Evolutionary conservation across 805 yeast species (phyloP), one percentile per base, ranked within the genome.

Genomic region (Saccharomycodes ludwigii): DNA sequence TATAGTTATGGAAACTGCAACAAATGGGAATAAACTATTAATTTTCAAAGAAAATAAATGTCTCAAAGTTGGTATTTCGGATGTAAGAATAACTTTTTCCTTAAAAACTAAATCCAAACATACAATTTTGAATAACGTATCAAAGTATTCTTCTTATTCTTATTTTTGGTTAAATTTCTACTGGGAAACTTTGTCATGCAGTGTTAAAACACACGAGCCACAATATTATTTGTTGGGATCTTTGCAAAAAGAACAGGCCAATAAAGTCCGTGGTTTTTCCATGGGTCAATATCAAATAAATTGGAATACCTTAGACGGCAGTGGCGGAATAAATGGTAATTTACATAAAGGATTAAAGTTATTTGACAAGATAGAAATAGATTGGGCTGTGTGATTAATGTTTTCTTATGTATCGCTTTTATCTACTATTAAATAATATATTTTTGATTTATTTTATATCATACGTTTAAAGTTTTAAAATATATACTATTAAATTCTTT

Each of bases 301-400:
- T 24, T 73, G 76, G 76, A 58, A 59, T 3, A 64, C 68, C 1
- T 56, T 77, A 42, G 93, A 81, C 51, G n/a, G n/a, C n/a, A n/a
- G n/a, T n/a, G n/a, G n/a, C n/a, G 93, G 94, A 0, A 63, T 63
- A 35, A 65, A 66, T 40, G 93, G 91, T 2, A 64, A 73, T 1
- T 44, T 47, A n/a, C 59, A 58, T 28, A 67, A 65, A 39, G 85
- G 85, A 0, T 34, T 57, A 3, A 58, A 61, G 38, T 41, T 67
- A 8, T 76, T 79, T 42, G 75, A 73, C n/a, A 32, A 53, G 8
- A 42, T 74, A 5, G 63, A 61, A 31, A 44, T 71, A 8, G 49
- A 46, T 13, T 49, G 50, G 53, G 30, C 36, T 8, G 18, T 36
- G 13, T 5, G 25, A n/a, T 35, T 16, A 24, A 28, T 33, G 10